A percentile compares a stretch with the other conserved stretches of the same genome.
phyloP scores from a whole-genome alignment of 805 yeast genomes.

The Kuraishia borneana region DNA sequence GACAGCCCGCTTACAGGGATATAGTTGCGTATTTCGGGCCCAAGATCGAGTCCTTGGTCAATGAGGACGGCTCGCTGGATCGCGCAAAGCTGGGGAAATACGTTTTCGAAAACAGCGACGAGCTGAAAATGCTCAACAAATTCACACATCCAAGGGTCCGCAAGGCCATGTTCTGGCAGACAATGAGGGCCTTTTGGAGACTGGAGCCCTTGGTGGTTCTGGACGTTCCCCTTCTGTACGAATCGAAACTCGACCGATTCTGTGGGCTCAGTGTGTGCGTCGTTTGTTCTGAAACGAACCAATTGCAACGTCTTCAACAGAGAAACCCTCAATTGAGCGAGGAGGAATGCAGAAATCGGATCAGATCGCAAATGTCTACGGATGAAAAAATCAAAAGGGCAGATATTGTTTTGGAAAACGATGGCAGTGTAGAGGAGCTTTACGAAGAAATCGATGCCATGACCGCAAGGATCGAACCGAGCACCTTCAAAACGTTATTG shows the following conservation, averaged over 20 bases:
- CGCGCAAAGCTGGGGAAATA: conserved; percentile 66
- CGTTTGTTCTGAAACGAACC: conserved; percentile 44
- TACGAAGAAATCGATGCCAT: conserved; percentile 29
- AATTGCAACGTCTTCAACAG: conserved; percentile 46
- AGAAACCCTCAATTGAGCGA: conserved; percentile 59
- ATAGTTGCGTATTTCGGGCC: conserved; percentile 51
- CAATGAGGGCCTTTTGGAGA: conserved; percentile 44
- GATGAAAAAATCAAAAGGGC: conserved; percentile 45
- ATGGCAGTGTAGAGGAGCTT: conserved; percentile 30
- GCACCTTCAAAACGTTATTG: conserved; percentile 7
- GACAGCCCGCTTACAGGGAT: conserved; percentile 53
- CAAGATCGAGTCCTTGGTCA: conserved; percentile 38
- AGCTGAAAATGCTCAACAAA: conserved; percentile 48
- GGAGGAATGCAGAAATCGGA: conserved; percentile 63
- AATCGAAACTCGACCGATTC: conserved; percentile 53
- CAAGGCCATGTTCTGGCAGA: conserved; percentile 46
- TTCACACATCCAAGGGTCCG: conserved; percentile 87
- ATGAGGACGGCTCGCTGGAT: conserved; percentile 42
- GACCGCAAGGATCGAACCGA: conserved; percentile 27
- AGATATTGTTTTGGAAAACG: conserved; percentile 61
- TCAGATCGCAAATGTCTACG: conserved; percentile 65
- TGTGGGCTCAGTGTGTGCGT: conserved; percentile 71
- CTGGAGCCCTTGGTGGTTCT: conserved; percentile 55
- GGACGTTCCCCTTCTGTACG: conserved; percentile 88
- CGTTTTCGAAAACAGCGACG: conserved; percentile 61